A percentile compares a stretch with the other conserved stretches of the same genome.
Evolutionary conservation across 306 rosid species (phyloP).

Genomic region (Rosa persica): DNA sequence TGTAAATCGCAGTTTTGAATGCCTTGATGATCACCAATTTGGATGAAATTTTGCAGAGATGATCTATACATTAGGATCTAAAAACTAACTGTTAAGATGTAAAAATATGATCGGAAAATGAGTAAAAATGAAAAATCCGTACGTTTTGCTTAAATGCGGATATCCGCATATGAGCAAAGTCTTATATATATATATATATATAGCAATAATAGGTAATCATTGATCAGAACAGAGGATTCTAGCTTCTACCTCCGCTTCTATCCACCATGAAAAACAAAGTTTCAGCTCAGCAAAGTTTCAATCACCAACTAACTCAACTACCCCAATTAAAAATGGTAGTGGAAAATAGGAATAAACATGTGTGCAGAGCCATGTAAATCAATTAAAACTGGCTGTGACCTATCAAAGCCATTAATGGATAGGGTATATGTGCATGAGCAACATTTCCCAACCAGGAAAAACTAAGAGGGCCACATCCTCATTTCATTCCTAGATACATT

Average conservation of each 20-base stretch:
- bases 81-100: no score
- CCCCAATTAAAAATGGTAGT: conserved; percentile 17
- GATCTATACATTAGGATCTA: no score
- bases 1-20: no score
- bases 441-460: background rate
- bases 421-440: background rate
- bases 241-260: background rate
- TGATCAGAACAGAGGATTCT: background rate
- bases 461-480: background rate
- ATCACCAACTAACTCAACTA: conserved; percentile 31
- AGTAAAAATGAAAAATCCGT: no score
- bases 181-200: no score
- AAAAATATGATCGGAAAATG: no score
- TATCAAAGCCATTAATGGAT: conserved; percentile 7
- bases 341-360: conserved; percentile 16
- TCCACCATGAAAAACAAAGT: conserved; percentile 2
- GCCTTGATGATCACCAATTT: no score
- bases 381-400: conserved; percentile 14
- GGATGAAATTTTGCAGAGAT: no score
- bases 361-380: background rate
- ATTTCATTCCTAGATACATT: background rate
- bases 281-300: conserved; percentile 11
- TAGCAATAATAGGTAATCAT: background rate
- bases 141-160: no score
- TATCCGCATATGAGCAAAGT: no score